phyloP scores from a whole-genome alignment of 2,329 filamentous ascomycete genomes.

The Claviceps fusiformis region DNA sequence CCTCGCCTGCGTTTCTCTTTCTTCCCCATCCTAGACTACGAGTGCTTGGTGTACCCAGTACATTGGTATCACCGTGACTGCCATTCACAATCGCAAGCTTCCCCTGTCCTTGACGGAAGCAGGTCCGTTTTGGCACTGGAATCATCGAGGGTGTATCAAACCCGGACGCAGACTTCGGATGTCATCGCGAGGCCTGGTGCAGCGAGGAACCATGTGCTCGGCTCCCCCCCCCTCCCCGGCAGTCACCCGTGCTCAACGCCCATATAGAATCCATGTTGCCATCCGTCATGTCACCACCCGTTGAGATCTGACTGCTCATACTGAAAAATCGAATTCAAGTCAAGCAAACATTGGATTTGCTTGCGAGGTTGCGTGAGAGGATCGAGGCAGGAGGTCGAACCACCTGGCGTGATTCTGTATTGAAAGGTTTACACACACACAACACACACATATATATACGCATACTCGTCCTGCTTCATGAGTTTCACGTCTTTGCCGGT shows the following conservation, averaged over 20 bases:
- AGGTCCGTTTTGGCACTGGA: background rate
- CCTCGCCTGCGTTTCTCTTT: background rate
- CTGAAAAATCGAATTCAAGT: background rate
- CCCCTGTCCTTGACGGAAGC: background rate
- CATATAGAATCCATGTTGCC: background rate
- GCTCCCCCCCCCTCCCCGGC: background rate
- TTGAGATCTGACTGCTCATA: constrained; percentile 1
- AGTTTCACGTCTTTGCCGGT: background rate
- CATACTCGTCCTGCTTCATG: background rate
- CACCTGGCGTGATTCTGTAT: background rate
- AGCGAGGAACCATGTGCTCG: background rate
- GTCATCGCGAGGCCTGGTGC: background rate
- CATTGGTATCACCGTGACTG: background rate
- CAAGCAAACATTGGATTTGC: background rate
- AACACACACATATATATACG: background rate
- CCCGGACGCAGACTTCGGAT: background rate
- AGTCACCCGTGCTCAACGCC: background rate
- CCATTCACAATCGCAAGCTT: background rate
- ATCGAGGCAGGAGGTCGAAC: background rate
- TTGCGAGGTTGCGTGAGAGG: background rate
- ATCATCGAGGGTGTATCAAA: background rate
- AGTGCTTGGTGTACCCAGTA: background rate
- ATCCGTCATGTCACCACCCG: constrained; percentile 1
- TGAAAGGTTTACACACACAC: background rate
- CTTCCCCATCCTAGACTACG: no score